A percentile compares a stretch with the other conserved stretches of the same genome.
Evolutionary conservation across 2,329 filamentous ascomycete genomes (phyloP).

Genomic region (Alternaria ethzedia): DNA sequence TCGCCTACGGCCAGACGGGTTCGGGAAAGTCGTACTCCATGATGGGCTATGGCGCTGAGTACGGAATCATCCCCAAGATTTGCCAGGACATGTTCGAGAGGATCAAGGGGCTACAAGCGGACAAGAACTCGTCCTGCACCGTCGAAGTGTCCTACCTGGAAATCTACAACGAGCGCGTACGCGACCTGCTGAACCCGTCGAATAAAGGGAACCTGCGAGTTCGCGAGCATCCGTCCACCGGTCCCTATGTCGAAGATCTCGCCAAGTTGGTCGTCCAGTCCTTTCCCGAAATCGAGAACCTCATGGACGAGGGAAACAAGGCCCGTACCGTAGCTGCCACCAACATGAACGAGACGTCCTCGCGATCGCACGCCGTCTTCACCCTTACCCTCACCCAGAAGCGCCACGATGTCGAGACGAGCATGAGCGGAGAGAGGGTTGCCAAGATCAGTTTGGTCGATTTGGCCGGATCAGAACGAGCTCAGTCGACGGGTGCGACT

Average conservation of each 20-base stretch:
- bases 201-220: conserved; percentile 98
- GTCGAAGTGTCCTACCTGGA: conserved; percentile 98
- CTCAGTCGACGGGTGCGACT: conserved; percentile 94
- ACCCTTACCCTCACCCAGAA: conserved; percentile 96
- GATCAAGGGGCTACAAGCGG: conserved; percentile 73
- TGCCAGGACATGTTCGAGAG: conserved; percentile 97
- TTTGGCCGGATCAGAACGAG: conserved; percentile 95
- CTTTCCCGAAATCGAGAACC: conserved; percentile 92
- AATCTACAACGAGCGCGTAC: conserved; percentile 98
- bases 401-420: conserved; percentile 86
- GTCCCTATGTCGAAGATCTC: conserved; percentile 96
- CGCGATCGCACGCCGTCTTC: conserved; percentile 97
- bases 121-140: conserved; percentile 82
- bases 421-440: conserved; percentile 97
- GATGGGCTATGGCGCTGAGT: conserved; percentile 98
- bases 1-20: conserved; percentile 97
- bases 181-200: conserved; percentile 91
- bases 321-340: conserved; percentile 96
- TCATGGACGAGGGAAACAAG: conserved; percentile 99
- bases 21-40: conserved; percentile 99
- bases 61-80: conserved; percentile 95
- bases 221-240: conserved; percentile 95
- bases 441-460: conserved; percentile 98
- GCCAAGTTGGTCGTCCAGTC: conserved; percentile 93
- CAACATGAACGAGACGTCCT: conserved; percentile 99